phyloP scores from a whole-genome alignment of 2,329 filamentous ascomycete species.

The Coleophoma eucalyptorum region DNA sequence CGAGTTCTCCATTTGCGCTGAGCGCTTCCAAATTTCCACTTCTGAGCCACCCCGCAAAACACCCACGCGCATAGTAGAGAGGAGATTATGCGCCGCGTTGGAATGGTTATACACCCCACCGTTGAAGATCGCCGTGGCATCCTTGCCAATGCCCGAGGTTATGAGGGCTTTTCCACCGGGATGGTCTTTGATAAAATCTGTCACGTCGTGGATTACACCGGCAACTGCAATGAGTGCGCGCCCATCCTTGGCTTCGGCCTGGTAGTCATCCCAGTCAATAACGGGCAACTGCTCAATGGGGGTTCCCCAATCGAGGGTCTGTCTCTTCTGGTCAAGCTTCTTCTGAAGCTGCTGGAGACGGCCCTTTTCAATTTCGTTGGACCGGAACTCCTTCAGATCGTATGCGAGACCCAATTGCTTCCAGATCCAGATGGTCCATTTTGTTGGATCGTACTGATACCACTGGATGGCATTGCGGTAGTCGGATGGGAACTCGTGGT shows the following conservation, averaged over 20 bases:
- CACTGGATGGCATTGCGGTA: constrained; percentile 88
- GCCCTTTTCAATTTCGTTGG: constrained; percentile 88
- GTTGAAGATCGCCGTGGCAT: constrained; percentile 85
- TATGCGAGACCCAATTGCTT: constrained; percentile 78
- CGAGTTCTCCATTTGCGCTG: constrained; percentile 73
- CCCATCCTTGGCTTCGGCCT: constrained; percentile 69
- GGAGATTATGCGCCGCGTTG: constrained; percentile 80
- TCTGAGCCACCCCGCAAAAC: constrained; percentile 80
- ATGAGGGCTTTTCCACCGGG: constrained; percentile 84
- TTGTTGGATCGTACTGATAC: constrained; percentile 87
- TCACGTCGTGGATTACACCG: constrained; percentile 79
- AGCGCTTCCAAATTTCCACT: constrained; percentile 84
- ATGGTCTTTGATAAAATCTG: constrained; percentile 78
- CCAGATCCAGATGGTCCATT: constrained; percentile 80
- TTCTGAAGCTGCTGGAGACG: constrained; percentile 82
- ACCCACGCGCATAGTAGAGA: constrained; percentile 80
- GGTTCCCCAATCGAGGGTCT: constrained; percentile 76
- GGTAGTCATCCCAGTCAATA: constrained; percentile 80
- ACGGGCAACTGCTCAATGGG: constrained; percentile 80
- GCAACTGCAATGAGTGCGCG: constrained; percentile 71
- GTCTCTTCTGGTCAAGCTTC: constrained; percentile 81
- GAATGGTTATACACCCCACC: constrained; percentile 83
- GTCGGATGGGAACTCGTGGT: constrained; percentile 90
- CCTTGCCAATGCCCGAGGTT: constrained; percentile 73
- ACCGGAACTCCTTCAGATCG: constrained; percentile 82